These are phyloP conservation scores for Ogataea methanolica DNA, from an alignment of 805 yeast genomes.

Conservation along the genomic window DNA sequence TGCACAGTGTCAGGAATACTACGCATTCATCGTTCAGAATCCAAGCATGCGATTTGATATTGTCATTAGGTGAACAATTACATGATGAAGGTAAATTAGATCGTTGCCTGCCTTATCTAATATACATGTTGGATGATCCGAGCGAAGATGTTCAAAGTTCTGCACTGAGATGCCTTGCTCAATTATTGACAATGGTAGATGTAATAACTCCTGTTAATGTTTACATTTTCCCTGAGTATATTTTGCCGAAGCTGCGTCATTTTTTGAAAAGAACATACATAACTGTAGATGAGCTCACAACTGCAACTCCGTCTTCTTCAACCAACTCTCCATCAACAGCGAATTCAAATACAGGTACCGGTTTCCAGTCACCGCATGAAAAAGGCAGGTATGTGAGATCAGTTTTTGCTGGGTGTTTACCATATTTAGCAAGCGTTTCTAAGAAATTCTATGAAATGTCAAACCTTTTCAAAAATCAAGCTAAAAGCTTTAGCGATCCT, in stretches of 20 bases:
- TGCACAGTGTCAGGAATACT: constrained; percentile 58
- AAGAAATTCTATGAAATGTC: constrained; percentile 60
- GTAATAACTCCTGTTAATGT: constrained; percentile 71
- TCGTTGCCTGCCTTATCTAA: constrained; percentile 75
- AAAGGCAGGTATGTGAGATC: constrained; percentile 46
- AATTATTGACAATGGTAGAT: constrained; percentile 58
- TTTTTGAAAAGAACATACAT: constrained; percentile 35
- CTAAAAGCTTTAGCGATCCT: constrained; percentile 32
- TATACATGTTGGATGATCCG: constrained; percentile 66
- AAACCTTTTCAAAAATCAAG: constrained; percentile 37
- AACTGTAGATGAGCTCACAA: constrained; percentile 17
- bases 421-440: constrained; percentile 64
- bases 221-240: constrained; percentile 73
- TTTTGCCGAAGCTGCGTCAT: constrained; percentile 63
- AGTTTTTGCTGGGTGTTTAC: constrained; percentile 68
- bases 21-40: constrained; percentile 55
- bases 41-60: constrained; percentile 69
- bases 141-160: constrained; percentile 61
- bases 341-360: not conserved
- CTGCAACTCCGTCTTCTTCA: constrained; percentile 8
- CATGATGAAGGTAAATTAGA: constrained; percentile 84
- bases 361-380: constrained; percentile 2
- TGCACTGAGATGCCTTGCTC: constrained; percentile 63
- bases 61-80: constrained; percentile 70
- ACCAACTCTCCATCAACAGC: constrained; percentile 1